Conservation (phyloP, 208 protist genomes). For the Acanthamoeba rhysodes region DNA sequence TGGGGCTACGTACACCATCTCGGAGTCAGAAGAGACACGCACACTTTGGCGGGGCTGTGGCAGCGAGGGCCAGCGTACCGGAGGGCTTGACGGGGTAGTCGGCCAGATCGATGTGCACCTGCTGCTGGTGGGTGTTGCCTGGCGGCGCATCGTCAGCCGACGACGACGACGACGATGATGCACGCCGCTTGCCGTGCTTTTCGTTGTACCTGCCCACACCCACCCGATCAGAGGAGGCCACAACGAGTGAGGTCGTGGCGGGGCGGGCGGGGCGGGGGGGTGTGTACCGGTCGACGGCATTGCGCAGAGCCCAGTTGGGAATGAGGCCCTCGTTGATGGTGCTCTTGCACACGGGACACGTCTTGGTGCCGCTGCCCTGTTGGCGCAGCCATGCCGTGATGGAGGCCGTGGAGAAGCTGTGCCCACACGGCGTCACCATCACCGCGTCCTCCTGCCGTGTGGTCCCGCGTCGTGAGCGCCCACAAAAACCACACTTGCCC, state of each 20-base stretch:
- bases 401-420: not conserved
- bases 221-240: no score
- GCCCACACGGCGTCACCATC: not conserved
- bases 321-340: not conserved
- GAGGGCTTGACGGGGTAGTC: not conserved
- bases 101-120: not conserved
- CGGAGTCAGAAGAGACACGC: not conserved
- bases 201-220: not conserved
- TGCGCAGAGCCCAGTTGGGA: conserved; percentile 50
- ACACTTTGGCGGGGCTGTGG: not conserved
- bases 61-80: not conserved
- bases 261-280: no score
- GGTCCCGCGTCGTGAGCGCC: no score
- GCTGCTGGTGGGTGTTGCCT: no score
- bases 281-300: conserved; percentile 10
- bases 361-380: not conserved
- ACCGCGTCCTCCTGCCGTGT: not conserved
- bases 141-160: not conserved
- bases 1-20: no score
- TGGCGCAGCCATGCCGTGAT: not conserved
- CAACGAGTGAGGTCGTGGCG: not conserved
- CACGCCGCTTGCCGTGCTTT: not conserved
- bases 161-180: not conserved
- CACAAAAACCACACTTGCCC: no score
- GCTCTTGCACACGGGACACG: conserved; percentile 36